These are phyloP conservation scores for Purshia tridentata DNA, from an alignment of 306 rosid species.

Conservation along the genomic window DNA sequence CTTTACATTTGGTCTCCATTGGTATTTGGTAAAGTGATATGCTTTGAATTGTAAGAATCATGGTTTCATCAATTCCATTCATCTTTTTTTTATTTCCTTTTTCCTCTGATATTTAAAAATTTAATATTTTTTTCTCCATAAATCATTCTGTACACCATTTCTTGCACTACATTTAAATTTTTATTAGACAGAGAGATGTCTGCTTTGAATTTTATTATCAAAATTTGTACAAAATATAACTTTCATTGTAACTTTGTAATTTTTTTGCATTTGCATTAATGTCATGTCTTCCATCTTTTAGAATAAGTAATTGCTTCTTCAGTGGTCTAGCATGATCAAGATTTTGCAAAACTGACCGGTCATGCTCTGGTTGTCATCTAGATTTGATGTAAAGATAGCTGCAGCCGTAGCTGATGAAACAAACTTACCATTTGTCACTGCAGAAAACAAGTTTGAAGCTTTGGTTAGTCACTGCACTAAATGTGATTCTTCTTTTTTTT, in stretches of 20 bases:
- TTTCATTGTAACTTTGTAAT: not conserved
- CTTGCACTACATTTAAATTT: not conserved
- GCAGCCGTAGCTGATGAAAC: constrained; percentile 94
- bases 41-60: not conserved
- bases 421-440: constrained; percentile 79
- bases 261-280: not conserved
- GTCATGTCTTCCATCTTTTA: not conserved
- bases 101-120: not conserved
- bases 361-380: constrained; percentile 32
- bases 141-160: not conserved
- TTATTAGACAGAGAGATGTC: not conserved
- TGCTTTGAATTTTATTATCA: not conserved
- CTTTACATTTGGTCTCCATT: not conserved
- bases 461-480: constrained; percentile 62
- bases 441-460: constrained; percentile 99
- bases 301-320: not conserved
- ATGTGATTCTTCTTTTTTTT: not conserved
- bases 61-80: not conserved
- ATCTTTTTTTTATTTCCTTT: not conserved
- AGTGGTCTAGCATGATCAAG: not conserved
- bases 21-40: not conserved
- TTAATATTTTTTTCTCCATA: not conserved
- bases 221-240: not conserved
- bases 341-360: not conserved
- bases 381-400: constrained; percentile 96